Evolutionary conservation across 2,329 filamentous ascomycete genomes (phyloP).

Genomic region (Orbilia javanica): DNA sequence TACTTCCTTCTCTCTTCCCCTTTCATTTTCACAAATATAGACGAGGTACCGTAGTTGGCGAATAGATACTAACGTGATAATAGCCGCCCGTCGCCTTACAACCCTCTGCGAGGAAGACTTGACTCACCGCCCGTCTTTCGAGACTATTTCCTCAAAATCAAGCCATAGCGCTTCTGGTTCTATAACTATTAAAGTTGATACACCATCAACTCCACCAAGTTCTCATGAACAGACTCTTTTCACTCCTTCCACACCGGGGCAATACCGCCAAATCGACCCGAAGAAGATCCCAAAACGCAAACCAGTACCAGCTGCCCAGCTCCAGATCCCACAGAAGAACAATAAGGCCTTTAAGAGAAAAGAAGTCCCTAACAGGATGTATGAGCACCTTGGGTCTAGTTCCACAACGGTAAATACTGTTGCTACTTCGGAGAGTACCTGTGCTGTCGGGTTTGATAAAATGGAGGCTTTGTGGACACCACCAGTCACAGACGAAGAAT

Average conservation of each 20-base stretch:
- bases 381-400: conserved; percentile 33
- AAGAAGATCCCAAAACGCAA: conserved; percentile 56
- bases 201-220: conserved; percentile 28
- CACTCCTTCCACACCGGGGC: conserved; percentile 11
- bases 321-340: conserved; percentile 36
- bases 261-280: conserved; percentile 50
- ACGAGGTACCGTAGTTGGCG: background rate
- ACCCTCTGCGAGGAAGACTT: conserved; percentile 40
- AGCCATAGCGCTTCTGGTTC: conserved; percentile 17
- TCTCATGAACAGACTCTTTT: conserved; percentile 1
- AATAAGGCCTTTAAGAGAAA: conserved; percentile 52
- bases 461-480: conserved; percentile 48
- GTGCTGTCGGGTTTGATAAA: background rate
- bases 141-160: conserved; percentile 30
- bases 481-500: conserved; percentile 50
- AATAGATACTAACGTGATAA: conserved; percentile 18
- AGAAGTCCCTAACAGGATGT: conserved; percentile 47
- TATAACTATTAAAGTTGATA: conserved; percentile 49
- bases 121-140: conserved; percentile 24
- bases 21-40: conserved; percentile 8
- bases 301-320: conserved; percentile 35
- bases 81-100: conserved; percentile 43
- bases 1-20: background rate
- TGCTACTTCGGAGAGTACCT: conserved; percentile 4
- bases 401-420: conserved; percentile 31